Evolutionary conservation across 2,329 filamentous ascomycete species (phyloP).

Genomic region (Xylariaceae sp.): DNA sequence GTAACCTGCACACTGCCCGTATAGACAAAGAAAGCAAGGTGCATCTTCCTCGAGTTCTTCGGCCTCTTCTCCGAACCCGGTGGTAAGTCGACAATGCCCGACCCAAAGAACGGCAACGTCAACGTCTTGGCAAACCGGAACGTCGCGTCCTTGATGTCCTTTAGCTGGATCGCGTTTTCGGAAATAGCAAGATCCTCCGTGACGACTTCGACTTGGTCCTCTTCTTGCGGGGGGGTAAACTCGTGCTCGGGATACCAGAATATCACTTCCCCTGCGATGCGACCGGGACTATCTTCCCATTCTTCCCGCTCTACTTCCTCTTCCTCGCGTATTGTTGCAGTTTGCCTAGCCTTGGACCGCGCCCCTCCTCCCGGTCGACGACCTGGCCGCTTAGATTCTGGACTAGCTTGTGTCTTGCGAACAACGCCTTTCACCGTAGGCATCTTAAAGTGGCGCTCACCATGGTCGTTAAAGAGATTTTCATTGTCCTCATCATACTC

Average conservation of each 20-base stretch:
- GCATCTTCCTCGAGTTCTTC: slow-evolving; percentile 94
- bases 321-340: slow-evolving; percentile 38
- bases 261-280: slow-evolving; percentile 59
- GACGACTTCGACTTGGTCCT: slow-evolving; percentile 51
- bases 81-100: slow-evolving; percentile 84
- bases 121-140: slow-evolving; percentile 91
- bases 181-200: slow-evolving; percentile 56
- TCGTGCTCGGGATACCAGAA: slow-evolving; percentile 60
- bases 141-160: slow-evolving; percentile 58
- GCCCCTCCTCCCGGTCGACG: slow-evolving; percentile 18
- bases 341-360: slow-evolving; percentile 8
- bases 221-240: slow-evolving; percentile 47
- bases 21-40: slow-evolving; percentile 93
- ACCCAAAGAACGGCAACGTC: slow-evolving; percentile 79
- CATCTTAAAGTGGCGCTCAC: slow-evolving; percentile 51
- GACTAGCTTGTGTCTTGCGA: slow-evolving; percentile 60
- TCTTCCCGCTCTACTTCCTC: slow-evolving; percentile 58
- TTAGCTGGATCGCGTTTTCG: slow-evolving; percentile 52
- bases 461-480: slow-evolving; percentile 39
- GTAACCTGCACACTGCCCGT: slow-evolving; percentile 77
- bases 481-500: slow-evolving; percentile 63
- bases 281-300: slow-evolving; percentile 67
- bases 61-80: slow-evolving; percentile 77
- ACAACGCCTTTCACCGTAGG: slow-evolving; percentile 74
- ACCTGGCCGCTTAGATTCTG: slow-evolving; percentile 23